phyloP scores from a whole-genome alignment of 2,329 filamentous ascomycete genomes.

The Colletotrichum caudatum region DNA sequence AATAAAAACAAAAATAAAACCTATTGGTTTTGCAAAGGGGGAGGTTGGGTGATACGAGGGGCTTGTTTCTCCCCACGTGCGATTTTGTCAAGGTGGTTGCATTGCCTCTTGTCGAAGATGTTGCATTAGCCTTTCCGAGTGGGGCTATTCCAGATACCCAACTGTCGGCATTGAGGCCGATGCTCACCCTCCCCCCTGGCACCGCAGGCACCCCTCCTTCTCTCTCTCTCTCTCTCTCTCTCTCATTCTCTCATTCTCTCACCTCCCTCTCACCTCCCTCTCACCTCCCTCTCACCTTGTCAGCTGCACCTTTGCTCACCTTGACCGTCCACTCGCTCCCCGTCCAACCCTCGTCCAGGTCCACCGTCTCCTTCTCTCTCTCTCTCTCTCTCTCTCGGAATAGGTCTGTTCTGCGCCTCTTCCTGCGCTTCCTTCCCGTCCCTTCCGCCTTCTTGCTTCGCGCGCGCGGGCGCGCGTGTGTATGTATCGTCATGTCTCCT shows the following conservation, averaged over 20 bases:
- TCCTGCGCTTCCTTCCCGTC: neutral
- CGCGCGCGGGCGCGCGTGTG: no score
- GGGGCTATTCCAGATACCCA: slow-evolving; percentile 12
- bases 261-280: slow-evolving; percentile 10
- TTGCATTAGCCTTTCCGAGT: slow-evolving; percentile 40
- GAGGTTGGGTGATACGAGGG: slow-evolving; percentile 12
- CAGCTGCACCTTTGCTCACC: neutral
- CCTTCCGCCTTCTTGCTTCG: neutral
- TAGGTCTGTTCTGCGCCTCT: neutral
- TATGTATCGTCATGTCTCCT: neutral
- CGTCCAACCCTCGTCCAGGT: neutral
- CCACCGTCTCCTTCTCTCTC: neutral
- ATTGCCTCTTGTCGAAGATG: slow-evolving; percentile 27
- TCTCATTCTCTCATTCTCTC: neutral
- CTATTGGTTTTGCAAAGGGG: neutral
- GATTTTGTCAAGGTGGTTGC: slow-evolving; percentile 34
- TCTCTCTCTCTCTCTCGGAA: neutral
- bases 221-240: neutral
- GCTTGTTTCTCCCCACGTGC: slow-evolving; percentile 33
- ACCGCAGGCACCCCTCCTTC: neutral
- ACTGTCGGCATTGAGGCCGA: slow-evolving; percentile 33
- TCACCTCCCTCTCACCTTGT: slow-evolving; percentile 15
- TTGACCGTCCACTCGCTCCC: neutral
- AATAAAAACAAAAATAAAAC: neutral
- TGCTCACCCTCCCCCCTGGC: neutral